Conservation (phyloP, 805 yeast genomes). For the Candida incommunis region DNA sequence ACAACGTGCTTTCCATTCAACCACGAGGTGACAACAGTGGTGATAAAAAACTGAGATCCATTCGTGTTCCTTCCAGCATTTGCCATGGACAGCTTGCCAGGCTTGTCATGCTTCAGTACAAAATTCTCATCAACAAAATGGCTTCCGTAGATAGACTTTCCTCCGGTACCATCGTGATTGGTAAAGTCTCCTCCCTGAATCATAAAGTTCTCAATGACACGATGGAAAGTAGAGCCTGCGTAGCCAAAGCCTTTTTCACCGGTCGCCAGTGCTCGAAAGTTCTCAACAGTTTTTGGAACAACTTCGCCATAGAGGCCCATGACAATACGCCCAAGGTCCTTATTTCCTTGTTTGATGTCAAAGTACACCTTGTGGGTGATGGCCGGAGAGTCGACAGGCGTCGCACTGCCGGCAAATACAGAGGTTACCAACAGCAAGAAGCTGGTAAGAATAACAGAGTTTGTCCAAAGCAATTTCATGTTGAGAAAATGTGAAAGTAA, state of each 20-base stretch:
- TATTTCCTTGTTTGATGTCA: conserved; percentile 70
- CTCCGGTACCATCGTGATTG: conserved; percentile 51
- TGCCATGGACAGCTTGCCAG: conserved; percentile 63
- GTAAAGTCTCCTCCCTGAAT: conserved; percentile 84
- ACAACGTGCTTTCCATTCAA: conserved; percentile 91
- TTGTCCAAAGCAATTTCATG: conserved; percentile 10
- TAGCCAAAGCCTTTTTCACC: conserved; percentile 65
- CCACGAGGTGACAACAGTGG: conserved; percentile 86
- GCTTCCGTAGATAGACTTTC: conserved; percentile 64
- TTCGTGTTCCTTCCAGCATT: conserved; percentile 58
- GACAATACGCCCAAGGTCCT: conserved; percentile 64
- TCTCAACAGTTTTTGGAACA: conserved; percentile 80
- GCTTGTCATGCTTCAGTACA: conserved; percentile 42
- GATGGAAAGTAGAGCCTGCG: conserved; percentile 52
- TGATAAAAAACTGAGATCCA: conserved; percentile 91
- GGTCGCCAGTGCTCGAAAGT: conserved; percentile 65
- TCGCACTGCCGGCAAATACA: conserved; percentile 4
- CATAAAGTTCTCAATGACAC: conserved; percentile 60
- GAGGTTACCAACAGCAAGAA: conserved; percentile 8
- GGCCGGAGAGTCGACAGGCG: conserved; percentile 21
- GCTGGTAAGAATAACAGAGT: conserved; percentile 3
- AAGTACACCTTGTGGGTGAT: conserved; percentile 74
- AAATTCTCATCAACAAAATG: conserved; percentile 67
- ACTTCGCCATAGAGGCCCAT: conserved; percentile 79
- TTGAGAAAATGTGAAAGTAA: no score